Evolutionary conservation across 768 basidiomycete genomes (phyloP).

Genomic region (Auricularia auricula-judae): DNA sequence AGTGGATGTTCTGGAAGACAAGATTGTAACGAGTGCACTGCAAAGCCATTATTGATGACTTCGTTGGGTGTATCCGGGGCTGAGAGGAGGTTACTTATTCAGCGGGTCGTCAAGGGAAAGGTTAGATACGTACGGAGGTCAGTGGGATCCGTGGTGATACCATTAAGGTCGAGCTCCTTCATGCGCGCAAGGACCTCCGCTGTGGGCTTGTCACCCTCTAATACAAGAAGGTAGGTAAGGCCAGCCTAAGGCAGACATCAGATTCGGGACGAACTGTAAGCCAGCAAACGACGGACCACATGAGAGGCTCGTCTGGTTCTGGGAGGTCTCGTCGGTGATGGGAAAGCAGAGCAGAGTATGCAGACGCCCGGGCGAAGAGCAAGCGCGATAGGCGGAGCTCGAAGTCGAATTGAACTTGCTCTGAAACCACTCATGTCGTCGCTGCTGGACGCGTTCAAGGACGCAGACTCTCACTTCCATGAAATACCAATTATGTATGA

Average conservation of each 20-base stretch:
- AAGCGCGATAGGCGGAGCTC: no score
- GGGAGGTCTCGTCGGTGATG: no score
- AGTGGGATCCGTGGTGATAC: slow-evolving; percentile 18
- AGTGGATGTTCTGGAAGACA: no score
- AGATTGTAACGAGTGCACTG: no score
- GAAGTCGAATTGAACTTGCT: not conserved
- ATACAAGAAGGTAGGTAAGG: slow-evolving; percentile 24
- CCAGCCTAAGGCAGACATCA: slow-evolving; percentile 15
- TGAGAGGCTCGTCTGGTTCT: no score
- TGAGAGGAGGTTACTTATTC: not conserved
- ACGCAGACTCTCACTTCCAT: slow-evolving; percentile 7
- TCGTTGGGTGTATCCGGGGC: no score
- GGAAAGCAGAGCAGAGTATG: no score
- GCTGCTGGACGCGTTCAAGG: slow-evolving; percentile 1
- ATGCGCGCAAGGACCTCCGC: slow-evolving; percentile 19
- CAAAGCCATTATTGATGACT: no score
- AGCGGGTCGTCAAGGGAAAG: not conserved
- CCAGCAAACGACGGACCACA: no score
- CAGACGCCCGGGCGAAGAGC: no score
- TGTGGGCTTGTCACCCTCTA: slow-evolving; percentile 22
- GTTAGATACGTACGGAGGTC: slow-evolving; percentile 11
- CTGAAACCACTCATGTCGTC: not conserved
- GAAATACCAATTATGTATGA: slow-evolving; percentile 15
- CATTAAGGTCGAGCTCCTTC: slow-evolving; percentile 18
- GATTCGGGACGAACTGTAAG: no score